Percentiles rank a stretch among this genome's conserved stretches.
These are phyloP conservation scores for Dendrobium catenatum DNA, from an alignment of 106 monocot genomes.

Conservation along the genomic window DNA sequence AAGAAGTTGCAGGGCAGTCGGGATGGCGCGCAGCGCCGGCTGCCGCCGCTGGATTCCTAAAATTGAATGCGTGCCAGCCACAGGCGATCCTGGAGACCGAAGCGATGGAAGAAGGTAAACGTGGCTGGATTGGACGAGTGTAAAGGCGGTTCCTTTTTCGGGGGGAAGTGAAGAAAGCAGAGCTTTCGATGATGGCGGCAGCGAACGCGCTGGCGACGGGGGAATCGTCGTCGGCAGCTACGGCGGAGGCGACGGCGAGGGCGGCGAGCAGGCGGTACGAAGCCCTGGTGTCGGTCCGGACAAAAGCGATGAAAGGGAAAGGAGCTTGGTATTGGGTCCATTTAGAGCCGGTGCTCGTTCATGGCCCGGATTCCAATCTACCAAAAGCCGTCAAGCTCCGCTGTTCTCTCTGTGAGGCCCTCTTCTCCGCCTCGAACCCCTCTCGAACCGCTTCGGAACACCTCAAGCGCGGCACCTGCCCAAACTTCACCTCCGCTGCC, in stretches of 20 bases:
- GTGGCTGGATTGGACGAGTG: neutral
- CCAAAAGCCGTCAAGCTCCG: slow-evolving; percentile 62
- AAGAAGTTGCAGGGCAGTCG: neutral
- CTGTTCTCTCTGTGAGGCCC: slow-evolving; percentile 51
- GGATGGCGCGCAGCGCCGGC: neutral
- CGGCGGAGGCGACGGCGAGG: slow-evolving; percentile 29
- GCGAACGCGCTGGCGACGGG: neutral
- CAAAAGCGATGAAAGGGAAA: slow-evolving; percentile 59
- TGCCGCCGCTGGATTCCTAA: neutral
- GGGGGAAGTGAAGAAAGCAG: neutral
- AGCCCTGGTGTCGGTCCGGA: slow-evolving; percentile 26
- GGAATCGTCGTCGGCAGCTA: slow-evolving; percentile 16
- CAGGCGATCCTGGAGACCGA: neutral
- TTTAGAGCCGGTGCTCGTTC: slow-evolving; percentile 42
- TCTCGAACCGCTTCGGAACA: slow-evolving; percentile 67
- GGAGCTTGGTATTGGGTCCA: slow-evolving; percentile 71
- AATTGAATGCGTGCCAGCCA: neutral
- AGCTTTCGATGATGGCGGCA: neutral
- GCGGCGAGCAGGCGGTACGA: slow-evolving; percentile 44
- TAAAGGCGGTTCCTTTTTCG: neutral
- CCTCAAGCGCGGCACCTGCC: slow-evolving; percentile 56
- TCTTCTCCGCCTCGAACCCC: slow-evolving; percentile 69
- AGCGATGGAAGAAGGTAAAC: neutral
- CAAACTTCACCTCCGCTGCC: slow-evolving; percentile 29
- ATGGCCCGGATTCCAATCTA: slow-evolving; percentile 27